Evolutionary conservation across 2,329 filamentous ascomycete genomes (phyloP).

Genomic region (Monilinia aucupariae): DNA sequence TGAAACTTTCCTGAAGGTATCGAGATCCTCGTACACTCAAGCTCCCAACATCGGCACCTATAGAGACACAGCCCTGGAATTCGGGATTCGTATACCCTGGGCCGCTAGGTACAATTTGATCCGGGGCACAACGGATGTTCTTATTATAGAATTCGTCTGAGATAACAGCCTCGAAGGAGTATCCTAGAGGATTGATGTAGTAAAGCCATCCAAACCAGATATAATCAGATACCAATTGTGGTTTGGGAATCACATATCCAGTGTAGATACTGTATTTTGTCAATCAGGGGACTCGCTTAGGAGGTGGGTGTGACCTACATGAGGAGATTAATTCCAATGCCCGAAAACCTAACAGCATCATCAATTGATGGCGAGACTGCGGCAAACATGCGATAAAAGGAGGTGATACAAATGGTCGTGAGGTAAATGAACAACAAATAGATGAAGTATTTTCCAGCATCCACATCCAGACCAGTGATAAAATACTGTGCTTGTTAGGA

Average conservation of each 20-base stretch:
- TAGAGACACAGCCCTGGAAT: conserved; percentile 58
- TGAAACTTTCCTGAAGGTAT: conserved; percentile 51
- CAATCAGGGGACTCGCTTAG: not conserved
- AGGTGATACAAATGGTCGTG: conserved; percentile 56
- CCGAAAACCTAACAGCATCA: conserved; percentile 59
- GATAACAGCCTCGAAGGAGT: conserved; percentile 59
- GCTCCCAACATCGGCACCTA: conserved; percentile 50
- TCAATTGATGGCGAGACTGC: conserved; percentile 59
- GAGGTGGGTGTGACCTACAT: conserved; percentile 33
- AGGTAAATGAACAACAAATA: conserved; percentile 60
- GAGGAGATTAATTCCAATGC: conserved; percentile 56
- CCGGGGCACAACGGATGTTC: conserved; percentile 51
- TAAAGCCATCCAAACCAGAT: conserved; percentile 63
- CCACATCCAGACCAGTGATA: conserved; percentile 52
- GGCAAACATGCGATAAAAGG: conserved; percentile 63
- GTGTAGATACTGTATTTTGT: conserved; percentile 45
- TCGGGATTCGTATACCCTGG: conserved; percentile 46
- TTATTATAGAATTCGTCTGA: conserved; percentile 56
- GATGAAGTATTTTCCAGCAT: conserved; percentile 60
- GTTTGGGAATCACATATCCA: conserved; percentile 64
- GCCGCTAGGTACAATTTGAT: conserved; percentile 55
- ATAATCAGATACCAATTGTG: conserved; percentile 50
- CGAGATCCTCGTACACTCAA: conserved; percentile 46
- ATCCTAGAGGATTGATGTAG: conserved; percentile 43
- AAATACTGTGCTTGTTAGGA: conserved; percentile 45